A percentile compares a stretch with the other conserved stretches of the same genome.
These are phyloP conservation scores for Xylaria flabelliformis DNA, from an alignment of 495 filamentous ascomycete genomes.

Conservation along the genomic window DNA sequence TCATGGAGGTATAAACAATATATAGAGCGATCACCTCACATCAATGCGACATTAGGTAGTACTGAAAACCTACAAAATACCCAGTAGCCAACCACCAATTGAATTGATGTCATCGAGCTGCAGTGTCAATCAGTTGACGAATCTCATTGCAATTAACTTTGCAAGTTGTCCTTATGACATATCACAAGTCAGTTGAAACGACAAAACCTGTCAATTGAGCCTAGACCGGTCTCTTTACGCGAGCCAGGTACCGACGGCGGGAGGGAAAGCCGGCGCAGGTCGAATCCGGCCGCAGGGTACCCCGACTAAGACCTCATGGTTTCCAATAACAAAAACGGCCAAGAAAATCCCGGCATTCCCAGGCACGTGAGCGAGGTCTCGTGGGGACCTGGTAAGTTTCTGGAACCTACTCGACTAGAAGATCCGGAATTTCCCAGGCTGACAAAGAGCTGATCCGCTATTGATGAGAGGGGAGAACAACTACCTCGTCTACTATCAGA, in stretches of 20 bases:
- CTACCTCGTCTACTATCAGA: background rate
- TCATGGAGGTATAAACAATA: slow-evolving; percentile 12
- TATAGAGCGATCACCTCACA: slow-evolving; percentile 21
- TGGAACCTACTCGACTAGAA: background rate
- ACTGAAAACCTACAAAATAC: background rate
- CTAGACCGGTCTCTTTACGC: background rate
- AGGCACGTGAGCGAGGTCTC: slow-evolving; percentile 4
- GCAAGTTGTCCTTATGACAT: background rate
- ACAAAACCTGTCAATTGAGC: background rate
- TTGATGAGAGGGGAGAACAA: background rate
- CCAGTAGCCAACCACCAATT: background rate
- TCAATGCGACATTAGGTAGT: background rate
- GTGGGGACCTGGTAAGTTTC: background rate
- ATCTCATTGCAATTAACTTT: background rate
- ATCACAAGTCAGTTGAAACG: background rate
- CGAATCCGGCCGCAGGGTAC: background rate
- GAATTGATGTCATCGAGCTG: background rate
- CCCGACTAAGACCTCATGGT: background rate
- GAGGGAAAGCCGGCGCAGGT: background rate
- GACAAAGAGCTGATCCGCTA: background rate
- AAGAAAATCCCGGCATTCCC: background rate
- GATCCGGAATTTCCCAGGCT: background rate
- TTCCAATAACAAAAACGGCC: background rate
- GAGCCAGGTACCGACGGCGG: background rate
- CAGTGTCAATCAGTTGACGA: background rate